phyloP scores from a whole-genome alignment of 208 protist genomes.

The Leishmania arabica region DNA sequence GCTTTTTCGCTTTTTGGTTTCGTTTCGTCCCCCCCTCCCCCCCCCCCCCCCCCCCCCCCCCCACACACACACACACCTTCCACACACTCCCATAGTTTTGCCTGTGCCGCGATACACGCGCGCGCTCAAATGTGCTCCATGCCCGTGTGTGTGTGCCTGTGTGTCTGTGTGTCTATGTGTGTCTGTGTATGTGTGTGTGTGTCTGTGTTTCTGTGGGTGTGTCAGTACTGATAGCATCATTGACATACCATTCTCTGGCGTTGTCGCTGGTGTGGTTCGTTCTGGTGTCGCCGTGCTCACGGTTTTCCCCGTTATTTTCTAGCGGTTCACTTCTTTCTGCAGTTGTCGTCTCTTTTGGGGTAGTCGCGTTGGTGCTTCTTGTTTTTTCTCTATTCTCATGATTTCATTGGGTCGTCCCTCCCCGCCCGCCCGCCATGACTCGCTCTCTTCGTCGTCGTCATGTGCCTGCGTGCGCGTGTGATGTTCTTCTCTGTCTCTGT shows the following conservation, averaged over 20 bases:
- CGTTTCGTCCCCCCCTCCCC: neutral
- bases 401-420: neutral
- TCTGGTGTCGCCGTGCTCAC: neutral
- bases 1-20: neutral
- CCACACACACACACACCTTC: too few relatives aligned
- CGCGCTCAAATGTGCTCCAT: neutral
- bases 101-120: neutral
- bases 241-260: neutral
- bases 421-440: neutral
- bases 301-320: neutral
- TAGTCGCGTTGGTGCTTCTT: neutral
- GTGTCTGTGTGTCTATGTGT: neutral
- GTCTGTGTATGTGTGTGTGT: neutral
- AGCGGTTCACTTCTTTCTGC: neutral
- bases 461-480: neutral
- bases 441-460: neutral
- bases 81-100: neutral
- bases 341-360: neutral
- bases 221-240: neutral
- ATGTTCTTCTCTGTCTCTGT: neutral
- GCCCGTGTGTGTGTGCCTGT: neutral
- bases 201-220: neutral
- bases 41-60: too few relatives aligned
- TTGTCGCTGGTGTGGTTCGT: neutral
- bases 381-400: neutral